Conservation (phyloP, 2,329 filamentous ascomycete species). For the Septoria petroselini region DNA sequence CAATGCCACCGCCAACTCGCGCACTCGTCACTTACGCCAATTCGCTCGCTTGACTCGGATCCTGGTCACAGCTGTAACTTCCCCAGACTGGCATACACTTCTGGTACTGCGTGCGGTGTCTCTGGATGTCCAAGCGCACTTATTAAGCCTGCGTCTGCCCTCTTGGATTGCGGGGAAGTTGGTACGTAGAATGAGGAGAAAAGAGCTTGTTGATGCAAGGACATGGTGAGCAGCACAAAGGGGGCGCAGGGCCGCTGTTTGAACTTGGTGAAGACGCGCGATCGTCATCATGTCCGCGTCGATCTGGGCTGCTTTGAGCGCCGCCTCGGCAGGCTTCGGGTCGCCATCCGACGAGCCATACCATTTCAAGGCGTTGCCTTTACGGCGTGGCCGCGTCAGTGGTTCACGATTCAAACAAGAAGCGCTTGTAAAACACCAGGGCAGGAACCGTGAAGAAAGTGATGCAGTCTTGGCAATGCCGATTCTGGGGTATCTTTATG, state of each 20-base stretch:
- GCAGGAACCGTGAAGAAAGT: too few species aligned
- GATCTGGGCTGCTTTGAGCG: not conserved
- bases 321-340: conserved; percentile 11
- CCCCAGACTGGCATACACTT: too few species aligned
- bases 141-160: not conserved
- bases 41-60: conserved; percentile 12
- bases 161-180: conserved; percentile 4
- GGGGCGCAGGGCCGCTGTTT: not conserved
- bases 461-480: too few species aligned
- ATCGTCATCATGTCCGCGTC: conserved; percentile 9
- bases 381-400: not conserved
- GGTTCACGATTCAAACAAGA: too few species aligned
- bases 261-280: not conserved
- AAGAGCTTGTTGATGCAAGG: conserved; percentile 10
- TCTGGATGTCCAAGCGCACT: too few species aligned
- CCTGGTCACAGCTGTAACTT: conserved; percentile 2
- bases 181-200: conserved; percentile 15
- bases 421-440: too few species aligned
- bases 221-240: conserved; percentile 6
- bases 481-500: too few species aligned
- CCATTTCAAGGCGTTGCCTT: conserved; percentile 3
- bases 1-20: not conserved
- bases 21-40: conserved; percentile 7
- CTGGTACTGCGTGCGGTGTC: too few species aligned
- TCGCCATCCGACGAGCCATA: conserved; percentile 3